A percentile compares a stretch with the other conserved stretches of the same genome.
phyloP scores from a whole-genome alignment of 2,329 filamentous ascomycete genomes.

The Talaromyces atroroseus region DNA sequence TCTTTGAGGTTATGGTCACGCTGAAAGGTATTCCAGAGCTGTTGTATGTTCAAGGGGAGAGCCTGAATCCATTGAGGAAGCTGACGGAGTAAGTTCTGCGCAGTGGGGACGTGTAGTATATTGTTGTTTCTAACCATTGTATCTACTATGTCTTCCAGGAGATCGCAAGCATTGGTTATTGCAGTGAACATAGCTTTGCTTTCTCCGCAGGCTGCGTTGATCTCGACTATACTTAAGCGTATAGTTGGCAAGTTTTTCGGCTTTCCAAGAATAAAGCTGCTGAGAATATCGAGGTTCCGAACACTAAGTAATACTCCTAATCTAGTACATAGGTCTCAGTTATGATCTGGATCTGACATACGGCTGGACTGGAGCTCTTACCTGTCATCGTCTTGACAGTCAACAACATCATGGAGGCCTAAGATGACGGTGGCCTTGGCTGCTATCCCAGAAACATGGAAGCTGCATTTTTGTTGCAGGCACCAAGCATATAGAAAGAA shows the following conservation, averaged over 20 bases:
- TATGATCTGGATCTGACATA: neutral
- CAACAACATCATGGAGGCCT: neutral
- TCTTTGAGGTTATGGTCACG: neutral
- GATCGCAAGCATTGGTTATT: neutral
- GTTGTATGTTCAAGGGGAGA: neutral
- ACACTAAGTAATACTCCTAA: neutral
- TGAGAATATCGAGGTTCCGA: neutral
- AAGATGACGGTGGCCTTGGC: slow-evolving; percentile 2
- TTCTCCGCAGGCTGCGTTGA: neutral
- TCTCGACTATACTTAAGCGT: neutral
- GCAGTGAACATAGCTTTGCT: too few relatives aligned
- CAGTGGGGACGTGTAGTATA: neutral
- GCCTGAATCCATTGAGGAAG: neutral
- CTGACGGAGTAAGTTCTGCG: neutral
- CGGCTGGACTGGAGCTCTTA: neutral
- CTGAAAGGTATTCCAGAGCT: neutral
- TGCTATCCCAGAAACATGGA: slow-evolving; percentile 7
- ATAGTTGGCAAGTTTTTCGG: neutral
- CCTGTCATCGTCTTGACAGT: neutral
- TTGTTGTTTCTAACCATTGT: neutral
- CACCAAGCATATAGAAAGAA: slow-evolving; percentile 11
- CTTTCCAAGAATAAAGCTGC: neutral
- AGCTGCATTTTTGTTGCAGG: slow-evolving; percentile 11
- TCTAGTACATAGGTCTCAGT: neutral
- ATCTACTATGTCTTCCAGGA: neutral